These are phyloP conservation scores for Urtica urens DNA, from an alignment of 306 rosid species.

Conservation along the genomic window DNA sequence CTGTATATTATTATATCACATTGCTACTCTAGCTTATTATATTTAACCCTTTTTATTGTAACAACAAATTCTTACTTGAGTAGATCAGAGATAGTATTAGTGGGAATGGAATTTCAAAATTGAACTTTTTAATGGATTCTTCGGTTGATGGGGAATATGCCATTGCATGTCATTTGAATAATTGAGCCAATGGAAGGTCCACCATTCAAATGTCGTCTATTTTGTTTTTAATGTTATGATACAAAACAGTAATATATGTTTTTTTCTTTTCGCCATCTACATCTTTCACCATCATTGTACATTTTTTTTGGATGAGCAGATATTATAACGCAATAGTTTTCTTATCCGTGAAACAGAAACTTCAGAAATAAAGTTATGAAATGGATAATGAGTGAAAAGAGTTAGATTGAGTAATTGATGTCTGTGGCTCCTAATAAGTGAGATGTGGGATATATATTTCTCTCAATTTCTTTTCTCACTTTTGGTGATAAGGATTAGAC, in stretches of 20 bases:
- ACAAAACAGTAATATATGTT: background rate
- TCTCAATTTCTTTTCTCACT: background rate
- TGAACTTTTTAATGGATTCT: background rate
- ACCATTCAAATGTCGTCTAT: too few species aligned
- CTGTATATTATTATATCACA: background rate
- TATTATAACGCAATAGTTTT: background rate
- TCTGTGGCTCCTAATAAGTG: constrained; percentile 1
- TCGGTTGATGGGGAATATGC: constrained; percentile 1
- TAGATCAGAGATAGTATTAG: background rate
- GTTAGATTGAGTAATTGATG: background rate
- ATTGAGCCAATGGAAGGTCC: constrained; percentile 6
- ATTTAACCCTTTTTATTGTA: background rate
- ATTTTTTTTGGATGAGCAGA: too few species aligned
- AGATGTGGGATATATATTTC: background rate
- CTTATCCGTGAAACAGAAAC: background rate
- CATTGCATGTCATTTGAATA: background rate
- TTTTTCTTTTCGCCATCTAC: background rate
- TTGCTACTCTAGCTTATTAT: background rate
- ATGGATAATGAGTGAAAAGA: background rate
- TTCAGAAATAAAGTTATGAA: background rate
- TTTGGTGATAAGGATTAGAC: background rate
- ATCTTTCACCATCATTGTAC: too few species aligned
- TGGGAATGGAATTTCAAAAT: background rate
- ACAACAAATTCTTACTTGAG: background rate
- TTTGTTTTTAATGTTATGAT: background rate